Evolutionary conservation across 768 basidiomycete species (phyloP).

Genomic region (Crucibulum laeve): DNA sequence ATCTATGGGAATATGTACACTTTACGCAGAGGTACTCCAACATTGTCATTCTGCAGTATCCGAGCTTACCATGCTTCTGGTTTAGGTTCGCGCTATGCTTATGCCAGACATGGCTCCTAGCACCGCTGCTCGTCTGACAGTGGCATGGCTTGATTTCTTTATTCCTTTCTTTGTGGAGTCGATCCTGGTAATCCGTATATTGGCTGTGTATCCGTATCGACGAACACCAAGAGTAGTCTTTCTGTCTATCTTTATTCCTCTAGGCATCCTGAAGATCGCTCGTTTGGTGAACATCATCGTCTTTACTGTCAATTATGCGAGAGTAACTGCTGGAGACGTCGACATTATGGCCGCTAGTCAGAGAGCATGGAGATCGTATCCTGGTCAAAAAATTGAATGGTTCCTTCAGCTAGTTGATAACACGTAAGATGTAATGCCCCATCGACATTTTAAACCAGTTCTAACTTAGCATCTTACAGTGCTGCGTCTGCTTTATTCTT

Average conservation of each 20-base stretch:
- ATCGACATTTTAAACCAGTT: not conserved
- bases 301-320: not conserved
- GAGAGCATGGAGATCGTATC: not conserved
- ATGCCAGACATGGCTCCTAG: not conserved
- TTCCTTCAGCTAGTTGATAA: constrained; percentile 7
- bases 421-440: not conserved
- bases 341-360: constrained; percentile 6
- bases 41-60: not conserved
- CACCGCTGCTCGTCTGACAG: not conserved
- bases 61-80: too few species aligned
- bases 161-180: not conserved
- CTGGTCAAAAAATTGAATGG: constrained; percentile 1
- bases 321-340: constrained; percentile 1
- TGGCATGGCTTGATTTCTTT: not conserved
- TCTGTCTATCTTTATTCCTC: not conserved
- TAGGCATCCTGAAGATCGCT: not conserved
- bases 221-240: not conserved
- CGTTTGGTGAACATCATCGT: not conserved
- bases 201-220: not conserved
- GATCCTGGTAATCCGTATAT: not conserved
- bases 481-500: not conserved
- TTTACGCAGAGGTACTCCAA: not conserved
- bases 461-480: not conserved
- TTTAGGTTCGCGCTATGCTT: not conserved
- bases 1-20: not conserved